phyloP scores from a whole-genome alignment of 2,329 filamentous ascomycete species.

The Monosporascus cannonballus region DNA sequence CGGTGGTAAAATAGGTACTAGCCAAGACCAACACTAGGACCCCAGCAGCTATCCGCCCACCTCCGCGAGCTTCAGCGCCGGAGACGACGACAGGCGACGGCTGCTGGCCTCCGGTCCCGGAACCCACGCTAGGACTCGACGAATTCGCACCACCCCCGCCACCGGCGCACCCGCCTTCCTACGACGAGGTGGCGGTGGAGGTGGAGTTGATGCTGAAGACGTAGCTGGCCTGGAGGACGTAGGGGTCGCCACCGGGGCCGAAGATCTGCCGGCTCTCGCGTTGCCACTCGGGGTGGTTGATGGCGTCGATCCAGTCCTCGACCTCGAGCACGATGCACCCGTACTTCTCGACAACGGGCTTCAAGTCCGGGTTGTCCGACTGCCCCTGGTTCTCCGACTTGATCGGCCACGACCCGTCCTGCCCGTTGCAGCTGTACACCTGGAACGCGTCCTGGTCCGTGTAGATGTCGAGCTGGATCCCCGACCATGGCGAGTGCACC shows the following conservation, averaged over 20 bases:
- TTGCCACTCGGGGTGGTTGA: conserved; percentile 88
- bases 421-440: conserved; percentile 75
- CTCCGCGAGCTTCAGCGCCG: no score
- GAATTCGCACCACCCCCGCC: conserved; percentile 1
- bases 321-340: conserved; percentile 89
- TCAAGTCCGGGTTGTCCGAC: conserved; percentile 44
- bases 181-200: conserved; percentile 10
- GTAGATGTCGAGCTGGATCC: conserved; percentile 76
- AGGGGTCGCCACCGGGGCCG: conserved; percentile 52
- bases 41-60: no score
- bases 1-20: no score
- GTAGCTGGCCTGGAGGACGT: conserved; percentile 57
- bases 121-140: no score
- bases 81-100: no score
- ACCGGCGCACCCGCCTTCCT: conserved; percentile 7
- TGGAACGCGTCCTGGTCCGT: conserved; percentile 85
- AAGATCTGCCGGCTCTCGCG: conserved; percentile 56
- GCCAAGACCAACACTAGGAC: no score
- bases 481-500: conserved; percentile 68
- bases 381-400: conserved; percentile 63
- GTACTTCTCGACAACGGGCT: conserved; percentile 63
- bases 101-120: no score
- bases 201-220: conserved; percentile 46
- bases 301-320: conserved; percentile 88
- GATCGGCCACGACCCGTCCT: conserved; percentile 64